Conservation (phyloP, 2,329 filamentous ascomycete genomes). For the Alternaria infectoria region DNA sequence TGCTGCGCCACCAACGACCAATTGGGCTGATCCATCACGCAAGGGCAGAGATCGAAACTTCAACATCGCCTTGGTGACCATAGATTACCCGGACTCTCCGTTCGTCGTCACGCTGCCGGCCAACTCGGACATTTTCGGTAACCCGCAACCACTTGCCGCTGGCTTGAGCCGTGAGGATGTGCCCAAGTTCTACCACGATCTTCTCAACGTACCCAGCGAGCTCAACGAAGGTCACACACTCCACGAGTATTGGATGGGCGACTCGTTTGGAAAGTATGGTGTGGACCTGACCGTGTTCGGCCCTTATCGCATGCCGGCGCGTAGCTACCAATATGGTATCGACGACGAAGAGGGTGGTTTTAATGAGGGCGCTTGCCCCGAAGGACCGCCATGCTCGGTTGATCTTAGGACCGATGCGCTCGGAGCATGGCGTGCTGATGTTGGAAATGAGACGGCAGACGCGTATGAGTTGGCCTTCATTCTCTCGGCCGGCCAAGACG, state of each 20-base stretch:
- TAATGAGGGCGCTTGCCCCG: constrained; percentile 58
- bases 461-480: constrained; percentile 61
- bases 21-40: constrained; percentile 55
- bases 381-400: constrained; percentile 52
- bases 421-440: constrained; percentile 58
- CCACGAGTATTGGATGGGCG: constrained; percentile 66
- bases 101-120: constrained; percentile 58
- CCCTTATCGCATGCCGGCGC: constrained; percentile 57
- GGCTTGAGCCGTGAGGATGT: constrained; percentile 55
- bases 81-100: constrained; percentile 59
- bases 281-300: constrained; percentile 62
- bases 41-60: constrained; percentile 60
- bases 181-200: constrained; percentile 58
- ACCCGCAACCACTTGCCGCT: constrained; percentile 55
- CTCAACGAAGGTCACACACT: constrained; percentile 61
- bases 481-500: constrained; percentile 62
- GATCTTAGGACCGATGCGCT: constrained; percentile 59
- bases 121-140: constrained; percentile 58
- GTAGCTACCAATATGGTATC: constrained; percentile 60
- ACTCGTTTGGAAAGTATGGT: constrained; percentile 60
- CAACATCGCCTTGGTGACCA: constrained; percentile 61
- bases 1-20: constrained; percentile 54
- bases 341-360: constrained; percentile 52
- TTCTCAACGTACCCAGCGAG: constrained; percentile 58
- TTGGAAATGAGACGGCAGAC: constrained; percentile 57